Evolutionary conservation across 352 stramenopile species (phyloP).

Genomic region (Phytophthora europaea): DNA sequence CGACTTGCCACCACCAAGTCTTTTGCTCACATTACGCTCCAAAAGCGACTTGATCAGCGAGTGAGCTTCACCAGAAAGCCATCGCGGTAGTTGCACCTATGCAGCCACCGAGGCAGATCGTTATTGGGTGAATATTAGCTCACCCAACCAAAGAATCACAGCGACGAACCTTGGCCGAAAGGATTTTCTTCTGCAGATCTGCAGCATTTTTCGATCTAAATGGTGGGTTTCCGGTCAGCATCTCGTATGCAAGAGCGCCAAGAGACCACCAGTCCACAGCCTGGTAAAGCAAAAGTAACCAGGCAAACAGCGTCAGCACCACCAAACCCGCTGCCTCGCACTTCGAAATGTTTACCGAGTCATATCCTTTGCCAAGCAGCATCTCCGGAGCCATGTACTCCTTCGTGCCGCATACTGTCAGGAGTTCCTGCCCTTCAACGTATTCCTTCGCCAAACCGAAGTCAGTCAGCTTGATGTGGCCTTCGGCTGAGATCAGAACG

Average conservation of each 20-base stretch:
- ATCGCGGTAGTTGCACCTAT: slow-evolving; percentile 81
- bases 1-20: slow-evolving; percentile 94
- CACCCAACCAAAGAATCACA: neutral
- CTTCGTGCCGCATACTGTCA: slow-evolving; percentile 85
- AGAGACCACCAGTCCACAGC: slow-evolving; percentile 90
- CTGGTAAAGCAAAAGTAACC: slow-evolving; percentile 31
- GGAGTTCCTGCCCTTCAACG: slow-evolving; percentile 71
- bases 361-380: slow-evolving; percentile 85
- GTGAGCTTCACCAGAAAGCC: slow-evolving; percentile 89
- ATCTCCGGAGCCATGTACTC: slow-evolving; percentile 92
- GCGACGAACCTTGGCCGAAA: slow-evolving; percentile 66
- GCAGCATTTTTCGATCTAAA: slow-evolving; percentile 79
- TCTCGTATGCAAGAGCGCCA: slow-evolving; percentile 82
- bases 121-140: neutral
- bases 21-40: slow-evolving; percentile 96
- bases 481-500: slow-evolving; percentile 91
- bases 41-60: slow-evolving; percentile 97
- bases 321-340: neutral
- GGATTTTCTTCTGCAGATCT: slow-evolving; percentile 82
- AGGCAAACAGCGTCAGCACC: slow-evolving; percentile 1
- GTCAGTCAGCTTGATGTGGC: slow-evolving; percentile 92
- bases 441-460: slow-evolving; percentile 91
- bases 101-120: neutral
- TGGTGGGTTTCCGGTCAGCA: slow-evolving; percentile 79
- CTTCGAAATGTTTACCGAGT: slow-evolving; percentile 51